phyloP scores from a whole-genome alignment of 768 basidiomycete genomes.

The Leccinum fibrillosum region DNA sequence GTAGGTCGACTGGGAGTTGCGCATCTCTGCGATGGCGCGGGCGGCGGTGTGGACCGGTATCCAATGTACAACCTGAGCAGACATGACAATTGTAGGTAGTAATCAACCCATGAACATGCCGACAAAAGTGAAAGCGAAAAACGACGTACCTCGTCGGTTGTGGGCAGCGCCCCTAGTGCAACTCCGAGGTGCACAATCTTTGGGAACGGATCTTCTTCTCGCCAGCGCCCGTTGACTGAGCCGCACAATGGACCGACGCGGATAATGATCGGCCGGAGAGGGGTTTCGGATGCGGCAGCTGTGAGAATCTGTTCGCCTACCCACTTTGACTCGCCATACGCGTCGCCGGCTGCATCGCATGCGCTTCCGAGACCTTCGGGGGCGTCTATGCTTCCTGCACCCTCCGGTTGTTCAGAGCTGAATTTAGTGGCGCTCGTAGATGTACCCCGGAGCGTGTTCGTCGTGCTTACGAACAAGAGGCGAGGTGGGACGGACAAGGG shows the following conservation, averaged over 20 bases:
- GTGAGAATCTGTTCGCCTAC: conserved; percentile 23
- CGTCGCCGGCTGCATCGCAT: conserved; percentile 11
- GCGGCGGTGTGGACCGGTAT: conserved; percentile 14
- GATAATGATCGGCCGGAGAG: conserved; percentile 26
- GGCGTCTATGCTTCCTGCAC: neutral
- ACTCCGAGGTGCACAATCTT: conserved; percentile 25
- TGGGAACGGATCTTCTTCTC: conserved; percentile 37
- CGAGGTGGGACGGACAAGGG: conserved; percentile 25
- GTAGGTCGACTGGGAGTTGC: conserved; percentile 1
- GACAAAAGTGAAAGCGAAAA: neutral
- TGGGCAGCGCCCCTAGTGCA: conserved; percentile 19
- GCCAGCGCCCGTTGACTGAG: conserved; percentile 37
- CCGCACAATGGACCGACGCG: conserved; percentile 40
- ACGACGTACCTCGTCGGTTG: conserved; percentile 19
- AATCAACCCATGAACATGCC: neutral
- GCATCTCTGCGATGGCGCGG: conserved; percentile 14
- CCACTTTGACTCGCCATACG: conserved; percentile 21
- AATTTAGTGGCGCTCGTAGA: neutral
- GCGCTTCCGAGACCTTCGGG: conserved; percentile 1
- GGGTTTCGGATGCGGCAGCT: conserved; percentile 13
- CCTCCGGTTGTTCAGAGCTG: neutral
- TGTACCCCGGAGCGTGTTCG: conserved; percentile 7
- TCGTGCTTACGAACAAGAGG: conserved; percentile 34
- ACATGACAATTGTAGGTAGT: neutral
- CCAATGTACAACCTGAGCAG: conserved; percentile 11